These are phyloP conservation scores for Fraxinus nigra DNA, from an alignment of 305 asterid species.

Conservation along the genomic window DNA sequence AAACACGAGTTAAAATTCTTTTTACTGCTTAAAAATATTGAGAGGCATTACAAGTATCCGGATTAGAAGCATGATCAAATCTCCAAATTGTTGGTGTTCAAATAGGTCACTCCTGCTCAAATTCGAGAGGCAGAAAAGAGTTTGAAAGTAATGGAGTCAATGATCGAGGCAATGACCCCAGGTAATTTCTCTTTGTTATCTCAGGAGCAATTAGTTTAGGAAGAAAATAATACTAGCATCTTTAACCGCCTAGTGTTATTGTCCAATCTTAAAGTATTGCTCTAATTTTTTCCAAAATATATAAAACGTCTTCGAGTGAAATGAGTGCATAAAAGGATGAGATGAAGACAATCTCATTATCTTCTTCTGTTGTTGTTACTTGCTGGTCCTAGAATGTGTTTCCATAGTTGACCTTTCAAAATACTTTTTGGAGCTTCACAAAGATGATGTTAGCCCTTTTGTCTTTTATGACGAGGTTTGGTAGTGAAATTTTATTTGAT, in stretches of 20 bases:
- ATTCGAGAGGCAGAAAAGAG: constrained; percentile 94
- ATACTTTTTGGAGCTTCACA: not conserved
- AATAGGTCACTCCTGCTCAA: constrained; percentile 94
- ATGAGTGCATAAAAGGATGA: not conserved
- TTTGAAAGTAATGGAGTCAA: constrained; percentile 79
- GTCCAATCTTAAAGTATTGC: not conserved
- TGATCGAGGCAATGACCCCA: constrained; percentile 95
- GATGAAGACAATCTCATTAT: constrained; percentile 8
- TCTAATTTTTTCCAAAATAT: not conserved
- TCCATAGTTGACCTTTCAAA: not conserved
- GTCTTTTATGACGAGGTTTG: not conserved
- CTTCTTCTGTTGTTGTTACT: constrained; percentile 16
- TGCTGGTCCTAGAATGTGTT: not conserved
- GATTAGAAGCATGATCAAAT: constrained; percentile 17
- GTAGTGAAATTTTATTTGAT: not conserved
- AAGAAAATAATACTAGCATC: constrained; percentile 6
- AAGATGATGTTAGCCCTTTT: not conserved
- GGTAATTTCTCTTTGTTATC: constrained; percentile 38
- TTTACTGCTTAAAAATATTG: constrained; percentile 11
- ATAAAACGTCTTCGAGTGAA: not conserved
- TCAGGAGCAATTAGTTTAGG: not conserved
- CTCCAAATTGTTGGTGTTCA: constrained; percentile 26
- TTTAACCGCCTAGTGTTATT: constrained; percentile 7
- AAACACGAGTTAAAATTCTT: constrained; percentile 16
- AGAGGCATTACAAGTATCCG: constrained; percentile 8